Evolutionary conservation across 2,329 filamentous ascomycete genomes (phyloP).

Genomic region (Aspergillus intermedius): DNA sequence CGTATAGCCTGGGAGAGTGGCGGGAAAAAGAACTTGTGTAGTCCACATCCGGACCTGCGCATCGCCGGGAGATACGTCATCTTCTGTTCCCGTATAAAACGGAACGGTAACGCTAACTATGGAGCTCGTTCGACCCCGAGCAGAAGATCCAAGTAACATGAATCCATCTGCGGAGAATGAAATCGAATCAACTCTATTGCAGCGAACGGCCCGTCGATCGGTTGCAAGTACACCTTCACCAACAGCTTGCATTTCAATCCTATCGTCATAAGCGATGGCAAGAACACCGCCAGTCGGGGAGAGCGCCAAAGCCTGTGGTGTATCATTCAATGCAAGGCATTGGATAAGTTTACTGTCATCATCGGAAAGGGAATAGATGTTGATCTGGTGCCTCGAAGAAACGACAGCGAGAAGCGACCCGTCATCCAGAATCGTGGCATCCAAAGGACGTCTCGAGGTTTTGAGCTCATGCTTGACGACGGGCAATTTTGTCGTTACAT

Average conservation of each 20-base stretch:
- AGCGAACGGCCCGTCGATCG: conserved; percentile 70
- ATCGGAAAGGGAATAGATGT: conserved; percentile 68
- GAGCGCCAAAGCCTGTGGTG: conserved; percentile 69
- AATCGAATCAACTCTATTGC: conserved; percentile 65
- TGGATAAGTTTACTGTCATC: conserved; percentile 64
- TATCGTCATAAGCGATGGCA: conserved; percentile 76
- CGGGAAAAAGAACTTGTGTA: conserved; percentile 76
- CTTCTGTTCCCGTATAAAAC: conserved; percentile 58
- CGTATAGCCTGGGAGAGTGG: conserved; percentile 70
- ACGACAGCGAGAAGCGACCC: conserved; percentile 70
- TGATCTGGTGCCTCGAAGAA: conserved; percentile 74
- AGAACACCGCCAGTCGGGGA: conserved; percentile 76
- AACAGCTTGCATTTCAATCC: conserved; percentile 80
- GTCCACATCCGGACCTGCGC: conserved; percentile 74
- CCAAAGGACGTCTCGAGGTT: conserved; percentile 66
- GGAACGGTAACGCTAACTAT: conserved; percentile 74
- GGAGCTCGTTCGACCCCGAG: conserved; percentile 57
- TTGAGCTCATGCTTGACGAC: conserved; percentile 71
- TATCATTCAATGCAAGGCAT: conserved; percentile 70
- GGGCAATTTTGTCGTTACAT: conserved; percentile 55
- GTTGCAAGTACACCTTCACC: conserved; percentile 56
- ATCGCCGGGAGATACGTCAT: conserved; percentile 48
- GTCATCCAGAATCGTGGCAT: conserved; percentile 73
- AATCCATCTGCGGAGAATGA: conserved; percentile 72
- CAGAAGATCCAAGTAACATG: conserved; percentile 69